Conservation (phyloP, 495 filamentous ascomycete genomes). For the Podospora appendiculata region DNA sequence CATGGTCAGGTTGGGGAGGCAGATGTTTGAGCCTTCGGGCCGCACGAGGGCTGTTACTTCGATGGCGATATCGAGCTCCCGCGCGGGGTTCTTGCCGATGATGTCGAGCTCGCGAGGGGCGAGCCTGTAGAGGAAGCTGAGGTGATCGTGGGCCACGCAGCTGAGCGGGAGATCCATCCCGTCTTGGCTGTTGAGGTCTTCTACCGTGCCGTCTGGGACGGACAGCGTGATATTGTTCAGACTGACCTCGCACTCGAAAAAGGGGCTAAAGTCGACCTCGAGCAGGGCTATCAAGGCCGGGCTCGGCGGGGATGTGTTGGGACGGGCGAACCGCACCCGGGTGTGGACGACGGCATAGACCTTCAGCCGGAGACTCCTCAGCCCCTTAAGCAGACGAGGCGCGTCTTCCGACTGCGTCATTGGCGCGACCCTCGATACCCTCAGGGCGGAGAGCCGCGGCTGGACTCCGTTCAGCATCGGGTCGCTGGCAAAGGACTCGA, state of each 20-base stretch:
- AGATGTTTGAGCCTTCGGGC: conserved; percentile 36
- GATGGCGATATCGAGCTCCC: conserved; percentile 52
- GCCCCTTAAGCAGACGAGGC: conserved; percentile 53
- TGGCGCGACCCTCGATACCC: conserved; percentile 71
- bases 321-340: conserved; percentile 69
- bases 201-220: conserved; percentile 59
- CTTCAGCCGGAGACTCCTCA: conserved; percentile 59
- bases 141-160: conserved; percentile 73
- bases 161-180: conserved; percentile 56
- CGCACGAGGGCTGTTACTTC: conserved; percentile 57
- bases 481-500: conserved; percentile 69
- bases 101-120: conserved; percentile 54
- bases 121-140: conserved; percentile 78
- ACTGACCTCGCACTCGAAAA: conserved; percentile 61
- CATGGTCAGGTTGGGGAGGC: conserved; percentile 68
- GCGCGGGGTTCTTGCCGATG: conserved; percentile 43
- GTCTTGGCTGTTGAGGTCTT: conserved; percentile 50
- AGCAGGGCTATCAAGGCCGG: conserved; percentile 72
- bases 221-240: conserved; percentile 61
- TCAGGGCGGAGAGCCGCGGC: conserved; percentile 70
- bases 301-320: conserved; percentile 55
- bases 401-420: conserved; percentile 42
- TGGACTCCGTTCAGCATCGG: conserved; percentile 55
- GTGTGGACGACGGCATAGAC: conserved; percentile 79
- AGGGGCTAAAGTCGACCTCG: conserved; percentile 82